Conservation (phyloP, 1,139 yeast species). For the Hemisphaericaspora subhashii region DNA sequence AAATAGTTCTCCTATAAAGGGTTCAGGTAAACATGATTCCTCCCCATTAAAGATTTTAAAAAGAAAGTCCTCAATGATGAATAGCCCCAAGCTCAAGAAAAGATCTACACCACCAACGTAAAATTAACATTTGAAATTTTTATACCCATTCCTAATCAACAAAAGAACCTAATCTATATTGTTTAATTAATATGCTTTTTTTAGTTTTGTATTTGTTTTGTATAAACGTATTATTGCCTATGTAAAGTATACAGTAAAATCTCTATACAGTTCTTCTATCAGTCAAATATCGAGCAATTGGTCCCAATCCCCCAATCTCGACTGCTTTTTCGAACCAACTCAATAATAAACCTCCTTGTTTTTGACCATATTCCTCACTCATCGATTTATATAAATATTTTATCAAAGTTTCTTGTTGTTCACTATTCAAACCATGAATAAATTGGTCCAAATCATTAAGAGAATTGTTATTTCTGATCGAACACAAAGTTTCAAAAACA, state of each 20-base stretch:
- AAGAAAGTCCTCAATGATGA: constrained; percentile 4
- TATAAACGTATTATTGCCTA: neutral
- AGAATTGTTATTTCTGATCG: constrained; percentile 61
- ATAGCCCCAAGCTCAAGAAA: constrained; percentile 1
- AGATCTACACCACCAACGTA: neutral
- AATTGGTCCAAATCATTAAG: constrained; percentile 60
- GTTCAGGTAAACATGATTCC: neutral
- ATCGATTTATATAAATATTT: constrained; percentile 87
- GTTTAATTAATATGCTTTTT: too few relatives aligned
- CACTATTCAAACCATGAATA: constrained; percentile 56
- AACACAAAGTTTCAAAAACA: constrained; percentile 72
- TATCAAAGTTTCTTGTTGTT: constrained; percentile 75
- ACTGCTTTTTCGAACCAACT: constrained; percentile 92
- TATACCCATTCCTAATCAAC: neutral
- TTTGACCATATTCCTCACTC: constrained; percentile 74
- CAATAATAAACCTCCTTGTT: constrained; percentile 82
- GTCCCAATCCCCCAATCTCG: constrained; percentile 82
- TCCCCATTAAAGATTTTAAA: constrained; percentile 4
- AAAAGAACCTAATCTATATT: too few relatives aligned
- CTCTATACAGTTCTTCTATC: constrained; percentile 76
- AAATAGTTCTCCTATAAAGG: constrained; percentile 4
- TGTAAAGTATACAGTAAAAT: neutral
- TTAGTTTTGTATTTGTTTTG: neutral
- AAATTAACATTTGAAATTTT: neutral
- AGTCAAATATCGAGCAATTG: constrained; percentile 80